Evolutionary conservation across 306 rosid genomes (phyloP).

Genomic region (Fragaria vesca): DNA sequence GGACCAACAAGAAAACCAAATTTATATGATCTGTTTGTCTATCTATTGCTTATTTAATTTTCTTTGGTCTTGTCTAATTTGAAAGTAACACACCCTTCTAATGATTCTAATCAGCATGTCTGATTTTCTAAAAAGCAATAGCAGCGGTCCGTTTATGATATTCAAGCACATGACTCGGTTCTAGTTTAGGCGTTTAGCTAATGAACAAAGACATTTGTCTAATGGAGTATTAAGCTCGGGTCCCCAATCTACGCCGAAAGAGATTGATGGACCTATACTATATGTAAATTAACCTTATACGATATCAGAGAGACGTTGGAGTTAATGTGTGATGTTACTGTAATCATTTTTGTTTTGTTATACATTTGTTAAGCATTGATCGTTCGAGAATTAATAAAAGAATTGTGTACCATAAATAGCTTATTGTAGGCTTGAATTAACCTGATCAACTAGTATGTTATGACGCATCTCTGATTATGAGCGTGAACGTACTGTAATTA

Average conservation of each 20-base stretch:
- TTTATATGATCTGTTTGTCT: background rate
- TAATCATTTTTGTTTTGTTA: too few relatives aligned
- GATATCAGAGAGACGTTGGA: too few relatives aligned
- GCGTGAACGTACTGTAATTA: too few relatives aligned
- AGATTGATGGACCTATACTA: background rate
- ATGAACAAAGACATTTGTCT: background rate
- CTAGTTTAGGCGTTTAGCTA: background rate
- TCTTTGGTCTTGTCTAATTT: background rate
- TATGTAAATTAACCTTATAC: background rate
- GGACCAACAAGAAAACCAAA: background rate
- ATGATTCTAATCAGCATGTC: conserved; percentile 4
- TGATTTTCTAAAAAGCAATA: background rate
- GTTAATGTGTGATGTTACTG: too few relatives aligned
- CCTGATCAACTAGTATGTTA: too few relatives aligned
- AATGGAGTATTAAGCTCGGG: background rate
- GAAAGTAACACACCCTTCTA: background rate
- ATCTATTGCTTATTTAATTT: background rate
- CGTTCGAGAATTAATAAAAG: too few relatives aligned
- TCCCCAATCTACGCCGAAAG: conserved; percentile 7
- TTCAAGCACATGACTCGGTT: conserved; percentile 1
- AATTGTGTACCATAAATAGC: too few relatives aligned
- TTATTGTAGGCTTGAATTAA: too few relatives aligned
- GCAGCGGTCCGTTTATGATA: background rate
- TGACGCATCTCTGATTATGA: too few relatives aligned
- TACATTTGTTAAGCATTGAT: too few relatives aligned